Percentiles rank a stretch among this genome's conserved stretches.
These are phyloP conservation scores for Crithidia thermophila DNA, from an alignment of 208 protist genomes.

Conservation along the genomic window DNA sequence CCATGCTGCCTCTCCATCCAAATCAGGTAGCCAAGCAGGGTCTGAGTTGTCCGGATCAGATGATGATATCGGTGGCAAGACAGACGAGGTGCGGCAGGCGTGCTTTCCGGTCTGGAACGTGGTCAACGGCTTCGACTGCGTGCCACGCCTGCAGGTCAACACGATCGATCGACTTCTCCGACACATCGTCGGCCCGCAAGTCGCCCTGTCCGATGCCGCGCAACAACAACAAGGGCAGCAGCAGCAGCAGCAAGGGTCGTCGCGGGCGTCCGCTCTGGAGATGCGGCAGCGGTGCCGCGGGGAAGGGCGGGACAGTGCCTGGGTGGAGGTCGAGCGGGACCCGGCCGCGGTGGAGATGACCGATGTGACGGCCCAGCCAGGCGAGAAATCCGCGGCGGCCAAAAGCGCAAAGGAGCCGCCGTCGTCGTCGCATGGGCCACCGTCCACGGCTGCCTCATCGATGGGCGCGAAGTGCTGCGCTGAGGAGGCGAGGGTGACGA, in stretches of 20 bases:
- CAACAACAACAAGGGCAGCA: neutral
- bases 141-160: constrained; percentile 72
- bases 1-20: neutral
- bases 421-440: too few relatives aligned
- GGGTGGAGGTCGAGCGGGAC: neutral
- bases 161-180: constrained; percentile 50
- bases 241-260: neutral
- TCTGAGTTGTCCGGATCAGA: too few relatives aligned
- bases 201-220: neutral
- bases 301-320: neutral
- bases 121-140: constrained; percentile 57
- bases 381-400: neutral
- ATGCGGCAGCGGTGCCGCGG: constrained; percentile 4
- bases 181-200: constrained; percentile 15
- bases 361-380: neutral
- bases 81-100: neutral
- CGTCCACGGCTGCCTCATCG: too few relatives aligned
- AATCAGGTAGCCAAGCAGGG: neutral
- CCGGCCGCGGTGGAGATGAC: constrained; percentile 11
- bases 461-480: too few relatives aligned
- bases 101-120: constrained; percentile 53
- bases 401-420: too few relatives aligned
- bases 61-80: too few relatives aligned
- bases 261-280: neutral
- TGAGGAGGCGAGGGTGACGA: too few relatives aligned